Percentiles rank a stretch among this genome's conserved stretches.
Conservation (phyloP, 805 yeast genomes). For the Candida piceae region DNA sequence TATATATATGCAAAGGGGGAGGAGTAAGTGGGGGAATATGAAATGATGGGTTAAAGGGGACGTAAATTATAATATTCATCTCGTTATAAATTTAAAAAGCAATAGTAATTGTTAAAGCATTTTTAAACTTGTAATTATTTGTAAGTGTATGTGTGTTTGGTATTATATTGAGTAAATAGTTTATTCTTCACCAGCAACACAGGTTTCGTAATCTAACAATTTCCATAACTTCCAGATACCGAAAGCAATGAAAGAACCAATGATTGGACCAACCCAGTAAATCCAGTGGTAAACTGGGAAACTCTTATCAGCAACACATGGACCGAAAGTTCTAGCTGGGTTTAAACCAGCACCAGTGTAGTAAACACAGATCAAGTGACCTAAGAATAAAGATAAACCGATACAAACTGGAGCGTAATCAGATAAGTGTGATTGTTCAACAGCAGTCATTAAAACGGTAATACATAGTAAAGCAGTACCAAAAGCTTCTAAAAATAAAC, state of each 20-base stretch:
- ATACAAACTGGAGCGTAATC: constrained; percentile 78
- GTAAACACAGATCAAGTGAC: constrained; percentile 74
- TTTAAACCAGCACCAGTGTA: constrained; percentile 89
- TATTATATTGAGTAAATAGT: too few species aligned
- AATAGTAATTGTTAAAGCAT: too few species aligned
- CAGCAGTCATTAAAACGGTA: constrained; percentile 78
- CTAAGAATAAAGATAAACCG: constrained; percentile 77
- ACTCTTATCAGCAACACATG: constrained; percentile 61
- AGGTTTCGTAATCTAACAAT: constrained; percentile 60
- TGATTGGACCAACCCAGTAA: constrained; percentile 84
- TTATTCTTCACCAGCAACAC: constrained; percentile 27
- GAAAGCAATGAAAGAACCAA: constrained; percentile 65
- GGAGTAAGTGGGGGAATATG: too few species aligned
- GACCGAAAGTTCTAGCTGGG: constrained; percentile 89
- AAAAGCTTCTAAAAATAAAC: constrained; percentile 76
- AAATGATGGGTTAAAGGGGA: too few species aligned
- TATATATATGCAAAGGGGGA: too few species aligned
- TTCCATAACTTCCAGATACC: constrained; percentile 64
- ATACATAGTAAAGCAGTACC: constrained; percentile 69
- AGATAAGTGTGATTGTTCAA: constrained; percentile 73
- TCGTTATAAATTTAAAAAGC: too few species aligned
- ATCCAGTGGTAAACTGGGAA: constrained; percentile 90
- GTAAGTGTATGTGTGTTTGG: too few species aligned
- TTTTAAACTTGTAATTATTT: too few species aligned
- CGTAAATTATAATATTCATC: too few species aligned